Evolutionary conservation across 352 stramenopile species (phyloP).

Genomic region (Globisporangium okanoganense): DNA sequence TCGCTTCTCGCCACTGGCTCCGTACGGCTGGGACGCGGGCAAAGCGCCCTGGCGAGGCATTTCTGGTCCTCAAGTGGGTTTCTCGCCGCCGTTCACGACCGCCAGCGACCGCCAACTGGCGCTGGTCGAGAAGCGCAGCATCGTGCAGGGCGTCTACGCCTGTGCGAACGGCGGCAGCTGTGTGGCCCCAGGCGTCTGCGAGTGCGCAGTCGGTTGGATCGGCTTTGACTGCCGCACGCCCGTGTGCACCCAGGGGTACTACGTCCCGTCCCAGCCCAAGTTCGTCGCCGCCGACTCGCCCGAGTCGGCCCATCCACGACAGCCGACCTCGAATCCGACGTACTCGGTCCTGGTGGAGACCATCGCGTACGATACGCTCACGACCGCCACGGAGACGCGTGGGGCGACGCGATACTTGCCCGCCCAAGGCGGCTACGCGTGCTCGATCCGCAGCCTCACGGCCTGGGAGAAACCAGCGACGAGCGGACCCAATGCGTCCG

Average conservation of each 20-base stretch:
- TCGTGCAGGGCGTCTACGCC: conserved; percentile 92
- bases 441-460: conserved; percentile 92
- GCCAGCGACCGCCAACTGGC: conserved; percentile 88
- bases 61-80: conserved; percentile 28
- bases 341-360: conserved; percentile 53
- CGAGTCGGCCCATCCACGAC: conserved; percentile 33
- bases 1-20: conserved; percentile 75
- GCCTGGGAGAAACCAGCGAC: conserved; percentile 90
- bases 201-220: conserved; percentile 89
- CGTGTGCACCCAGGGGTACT: conserved; percentile 93
- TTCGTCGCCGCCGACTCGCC: conserved; percentile 78
- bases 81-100: conserved; percentile 56
- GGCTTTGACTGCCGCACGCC: conserved; percentile 97
- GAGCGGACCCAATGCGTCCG: conserved; percentile 38
- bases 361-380: conserved; percentile 46
- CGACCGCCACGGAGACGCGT: conserved; percentile 25
- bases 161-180: conserved; percentile 95
- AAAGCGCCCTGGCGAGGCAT: conserved; percentile 68
- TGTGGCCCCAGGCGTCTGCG: conserved; percentile 87
- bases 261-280: conserved; percentile 61
- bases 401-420: conserved; percentile 60
- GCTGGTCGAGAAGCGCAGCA: conserved; percentile 75
- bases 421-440: conserved; percentile 92
- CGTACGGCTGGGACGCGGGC: conserved; percentile 83
- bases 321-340: conserved; percentile 62